Evolutionary conservation across 345 rosid species (phyloP), one percentile per base, ranked within the genome.

Genomic region (Acer yangbiense): DNA sequence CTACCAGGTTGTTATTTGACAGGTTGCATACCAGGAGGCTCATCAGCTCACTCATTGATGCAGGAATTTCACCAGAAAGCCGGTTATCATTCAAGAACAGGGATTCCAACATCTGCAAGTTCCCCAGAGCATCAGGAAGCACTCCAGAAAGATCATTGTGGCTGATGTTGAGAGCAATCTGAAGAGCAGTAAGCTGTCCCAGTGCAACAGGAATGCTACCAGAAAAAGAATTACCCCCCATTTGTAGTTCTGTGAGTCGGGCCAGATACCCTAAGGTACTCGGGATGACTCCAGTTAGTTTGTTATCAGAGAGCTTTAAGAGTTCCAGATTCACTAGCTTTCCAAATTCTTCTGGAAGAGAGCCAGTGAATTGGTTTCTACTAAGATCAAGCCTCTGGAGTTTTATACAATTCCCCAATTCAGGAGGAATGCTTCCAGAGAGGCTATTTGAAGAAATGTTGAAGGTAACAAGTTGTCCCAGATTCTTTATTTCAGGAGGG

Each of bases 331-430:
- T 90, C 85, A 85, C 86, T 16, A 91, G 90, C 72, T 85, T 84
- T 54, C 98, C 98, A 48, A 93, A 85, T 82, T 90, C 92, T 71
- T 78, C 78, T 0, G 94, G 92, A 60, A 91, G 81, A 72, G 76
- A 29, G 61, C 88, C 91, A 5, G 83, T 77, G 70, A 93, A 89
- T 71, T 77, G 72, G 84, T 93, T 93, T 71, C 91, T 87, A 83
- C 98, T 90, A 69, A 93, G 90, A 86, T 93, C 98, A 85, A 93
- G 93, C 82, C 98, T 80, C 83, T 93, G 94, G 69, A 91, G 91
- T 71, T 86, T 84, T 76, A 80, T 83, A 81, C 98, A 91, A 67
- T 85, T 84, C 55, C 90, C 91, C 43, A 93, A 70, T 78, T 88
- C 91, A 61, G 44, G 73, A 57, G 98, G 97, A 80, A 93, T 88